Evolutionary conservation across 1,284 basidiomycete species (phyloP).

Genomic region (Moesziomyces aphidis): DNA sequence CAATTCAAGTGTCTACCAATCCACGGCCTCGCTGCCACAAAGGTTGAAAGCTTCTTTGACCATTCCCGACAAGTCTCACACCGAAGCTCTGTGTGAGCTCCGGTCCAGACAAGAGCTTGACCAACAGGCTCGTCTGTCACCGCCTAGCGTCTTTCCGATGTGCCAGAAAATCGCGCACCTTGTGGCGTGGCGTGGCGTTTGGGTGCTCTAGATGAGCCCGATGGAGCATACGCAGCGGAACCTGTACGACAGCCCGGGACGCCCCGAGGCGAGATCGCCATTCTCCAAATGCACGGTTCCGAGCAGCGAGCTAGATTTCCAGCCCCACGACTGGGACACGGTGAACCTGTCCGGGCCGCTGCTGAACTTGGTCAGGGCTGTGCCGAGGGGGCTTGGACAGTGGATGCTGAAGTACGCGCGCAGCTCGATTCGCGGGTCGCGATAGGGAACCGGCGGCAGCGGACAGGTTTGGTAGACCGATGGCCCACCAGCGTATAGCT

Average conservation of each 20-base stretch:
- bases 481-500: constrained; percentile 30
- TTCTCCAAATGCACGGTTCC: constrained; percentile 69
- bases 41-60: too few relatives aligned
- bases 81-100: too few relatives aligned
- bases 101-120: too few relatives aligned
- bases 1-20: not conserved
- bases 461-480: constrained; percentile 30
- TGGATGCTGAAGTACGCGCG: constrained; percentile 81
- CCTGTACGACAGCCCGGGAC: constrained; percentile 19
- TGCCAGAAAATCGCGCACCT: too few relatives aligned
- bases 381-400: constrained; percentile 83
- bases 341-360: constrained; percentile 87
- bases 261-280: constrained; percentile 68
- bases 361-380: constrained; percentile 83
- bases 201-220: constrained; percentile 33
- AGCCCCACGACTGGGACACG: constrained; percentile 73
- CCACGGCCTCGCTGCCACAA: too few relatives aligned
- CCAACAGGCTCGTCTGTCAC: too few relatives aligned
- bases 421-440: constrained; percentile 68
- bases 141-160: too few relatives aligned
- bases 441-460: constrained; percentile 61
- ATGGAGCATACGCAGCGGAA: constrained; percentile 56
- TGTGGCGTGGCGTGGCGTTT: too few relatives aligned
- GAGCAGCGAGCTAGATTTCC: constrained; percentile 70
- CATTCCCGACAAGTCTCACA: too few relatives aligned